Evolutionary conservation across 1,139 yeast species (phyloP).

Genomic region (Candida neerlandica): DNA sequence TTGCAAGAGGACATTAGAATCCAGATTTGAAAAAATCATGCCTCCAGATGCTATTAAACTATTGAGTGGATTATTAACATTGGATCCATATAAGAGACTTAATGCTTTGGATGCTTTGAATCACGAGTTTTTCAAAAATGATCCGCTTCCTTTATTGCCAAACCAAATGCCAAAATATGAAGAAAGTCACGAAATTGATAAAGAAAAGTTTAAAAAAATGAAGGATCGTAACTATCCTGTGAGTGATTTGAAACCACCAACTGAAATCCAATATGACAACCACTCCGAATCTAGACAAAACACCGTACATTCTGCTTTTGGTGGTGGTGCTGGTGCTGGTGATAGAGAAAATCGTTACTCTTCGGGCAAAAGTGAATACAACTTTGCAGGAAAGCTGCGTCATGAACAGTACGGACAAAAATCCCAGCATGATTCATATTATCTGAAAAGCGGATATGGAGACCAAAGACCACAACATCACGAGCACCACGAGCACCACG

Average conservation of each 20-base stretch:
- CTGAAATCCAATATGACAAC: slow-evolving; percentile 8
- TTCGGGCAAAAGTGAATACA: slow-evolving; percentile 4
- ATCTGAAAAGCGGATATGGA: background rate
- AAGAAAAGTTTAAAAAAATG: slow-evolving; percentile 52
- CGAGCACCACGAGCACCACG: background rate
- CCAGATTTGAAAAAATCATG: slow-evolving; percentile 37
- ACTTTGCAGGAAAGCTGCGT: slow-evolving; percentile 3
- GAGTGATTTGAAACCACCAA: slow-evolving; percentile 8
- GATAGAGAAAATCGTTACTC: background rate
- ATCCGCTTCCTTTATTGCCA: slow-evolving; percentile 63
- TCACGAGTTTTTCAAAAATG: slow-evolving; percentile 65
- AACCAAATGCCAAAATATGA: slow-evolving; percentile 68
- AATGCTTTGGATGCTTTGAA: slow-evolving; percentile 80
- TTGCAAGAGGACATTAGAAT: slow-evolving; percentile 58
- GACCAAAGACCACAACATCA: background rate
- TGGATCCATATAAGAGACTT: slow-evolving; percentile 71
- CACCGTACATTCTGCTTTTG: slow-evolving; percentile 2
- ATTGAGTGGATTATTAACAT: slow-evolving; percentile 54
- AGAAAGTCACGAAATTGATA: slow-evolving; percentile 88
- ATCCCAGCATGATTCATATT: background rate
- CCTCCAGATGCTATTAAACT: slow-evolving; percentile 43
- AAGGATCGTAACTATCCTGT: slow-evolving; percentile 13
- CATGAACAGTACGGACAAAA: background rate
- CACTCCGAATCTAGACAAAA: slow-evolving; percentile 7
- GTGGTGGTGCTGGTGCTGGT: slow-evolving; percentile 6